Evolutionary conservation across 2,329 filamentous ascomycete genomes (phyloP), one percentile per base, ranked within the genome.

Genomic region (Emergomyces orientalis): DNA sequence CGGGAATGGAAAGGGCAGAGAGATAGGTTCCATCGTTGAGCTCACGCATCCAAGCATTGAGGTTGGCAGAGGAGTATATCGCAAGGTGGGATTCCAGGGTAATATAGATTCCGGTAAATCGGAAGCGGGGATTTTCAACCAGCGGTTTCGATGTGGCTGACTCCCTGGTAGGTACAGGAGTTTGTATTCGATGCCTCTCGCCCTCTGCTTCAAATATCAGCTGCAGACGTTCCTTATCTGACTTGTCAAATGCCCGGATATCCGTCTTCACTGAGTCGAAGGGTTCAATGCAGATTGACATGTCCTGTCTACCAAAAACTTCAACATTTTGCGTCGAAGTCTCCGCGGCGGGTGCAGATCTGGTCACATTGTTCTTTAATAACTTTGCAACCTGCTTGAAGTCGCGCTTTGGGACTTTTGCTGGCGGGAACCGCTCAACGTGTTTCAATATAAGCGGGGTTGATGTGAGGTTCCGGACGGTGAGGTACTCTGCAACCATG

Each of bases 1-100:
- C 94, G 19, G 94, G 94, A 66, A 97, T 94, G 59, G 89, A 94
- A 59, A 99, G 84, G 2, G 88, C 83, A 0, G 90, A 89, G 4
- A 97, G 80, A 1, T 90, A 86, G 60, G 85, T 88, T 25, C 86
- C 82, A 70, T 92, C 84, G 64, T 82, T 80, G 51, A 97, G 81
- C 65, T 86, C 82, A 63, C 81, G 76, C 92, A 97, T 97, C 94
- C 94, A 96, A 61, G 81, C 77, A 65, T 85, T 73, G 59, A 92
- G 82, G 61, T 85, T 82, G 19, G 87, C 82, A 5, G 86, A 91
- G 65, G 86, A 90, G 76, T 88, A 86, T 65, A 97, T 79, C 49
- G 82, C 73, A 62, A 87, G 72, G 69, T 81, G 74, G 22, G 82
- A 80, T 60, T 80, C 78, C 7, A 78, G 70, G 6, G 81, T 80